These are phyloP conservation scores for Yamadazyma laniorum DNA, from an alignment of 805 yeast genomes.

Conservation along the genomic window DNA sequence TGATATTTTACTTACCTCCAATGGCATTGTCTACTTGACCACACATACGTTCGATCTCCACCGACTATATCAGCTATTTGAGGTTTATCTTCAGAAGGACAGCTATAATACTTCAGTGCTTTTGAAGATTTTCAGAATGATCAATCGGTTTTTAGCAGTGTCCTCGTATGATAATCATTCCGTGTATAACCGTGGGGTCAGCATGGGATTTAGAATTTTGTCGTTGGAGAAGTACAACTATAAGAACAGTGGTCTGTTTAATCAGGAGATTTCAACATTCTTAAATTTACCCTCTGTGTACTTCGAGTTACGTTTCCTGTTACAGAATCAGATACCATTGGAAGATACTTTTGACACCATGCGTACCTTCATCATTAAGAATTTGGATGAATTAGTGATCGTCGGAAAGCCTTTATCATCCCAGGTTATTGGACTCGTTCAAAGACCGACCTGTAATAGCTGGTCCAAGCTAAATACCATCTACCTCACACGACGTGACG, in stretches of 20 bases:
- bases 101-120: not conserved
- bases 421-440: constrained; percentile 3
- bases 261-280: constrained; percentile 10
- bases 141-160: constrained; percentile 8
- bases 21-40: constrained; percentile 1
- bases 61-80: not conserved
- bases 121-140: constrained; percentile 3
- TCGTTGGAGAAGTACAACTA: constrained; percentile 6
- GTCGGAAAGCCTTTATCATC: constrained; percentile 5
- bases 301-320: not conserved
- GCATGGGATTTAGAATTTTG: constrained; percentile 3
- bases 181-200: too few species aligned
- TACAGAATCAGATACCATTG: not conserved
- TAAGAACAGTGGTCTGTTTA: constrained; percentile 5
- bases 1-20: constrained; percentile 6
- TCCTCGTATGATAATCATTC: constrained; percentile 8
- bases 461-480: constrained; percentile 29
- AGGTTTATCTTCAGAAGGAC: not conserved
- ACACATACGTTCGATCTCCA: constrained; percentile 3
- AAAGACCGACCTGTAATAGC: not conserved
- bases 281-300: constrained; percentile 11
- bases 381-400: constrained; percentile 1
- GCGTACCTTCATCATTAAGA: not conserved
- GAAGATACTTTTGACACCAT: not conserved
- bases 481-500: constrained; percentile 17